phyloP scores from a whole-genome alignment of 1,284 basidiomycete genomes.

The Porogramme epimiltina region DNA sequence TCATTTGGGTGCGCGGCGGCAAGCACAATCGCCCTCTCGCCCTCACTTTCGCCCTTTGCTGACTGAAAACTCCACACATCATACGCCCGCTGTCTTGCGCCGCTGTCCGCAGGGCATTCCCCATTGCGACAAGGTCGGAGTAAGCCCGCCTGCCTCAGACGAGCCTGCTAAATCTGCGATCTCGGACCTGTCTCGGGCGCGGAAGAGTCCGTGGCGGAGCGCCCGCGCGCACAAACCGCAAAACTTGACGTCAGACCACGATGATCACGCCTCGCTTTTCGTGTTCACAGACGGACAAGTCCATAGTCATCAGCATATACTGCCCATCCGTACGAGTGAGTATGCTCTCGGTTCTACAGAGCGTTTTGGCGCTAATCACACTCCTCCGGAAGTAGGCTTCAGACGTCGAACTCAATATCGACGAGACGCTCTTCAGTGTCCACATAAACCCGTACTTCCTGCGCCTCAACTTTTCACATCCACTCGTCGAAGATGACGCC shows the following conservation, averaged over 20 bases:
- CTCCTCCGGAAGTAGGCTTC: constrained; percentile 56
- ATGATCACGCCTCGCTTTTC: constrained; percentile 85
- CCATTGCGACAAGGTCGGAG: too few species aligned
- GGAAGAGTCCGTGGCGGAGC: constrained; percentile 17
- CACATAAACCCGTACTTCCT: constrained; percentile 83
- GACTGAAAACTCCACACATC: too few species aligned
- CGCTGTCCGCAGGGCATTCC: too few species aligned
- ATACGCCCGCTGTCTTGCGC: too few species aligned
- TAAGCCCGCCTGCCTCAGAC: too few species aligned
- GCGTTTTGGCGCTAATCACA: constrained; percentile 4
- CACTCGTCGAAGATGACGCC: constrained; percentile 66
- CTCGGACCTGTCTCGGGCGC: constrained; percentile 13
- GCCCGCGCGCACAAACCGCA: constrained; percentile 13
- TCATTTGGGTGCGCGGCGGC: too few species aligned
- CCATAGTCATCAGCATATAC: constrained; percentile 65
- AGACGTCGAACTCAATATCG: constrained; percentile 77
- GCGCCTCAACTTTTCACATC: constrained; percentile 69
- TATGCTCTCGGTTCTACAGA: constrained; percentile 7
- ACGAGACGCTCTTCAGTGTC: constrained; percentile 68
- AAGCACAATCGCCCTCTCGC: too few species aligned
- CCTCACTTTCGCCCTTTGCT: too few species aligned
- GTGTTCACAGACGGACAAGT: constrained; percentile 66
- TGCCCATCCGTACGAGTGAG: constrained; percentile 79
- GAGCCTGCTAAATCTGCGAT: constrained; percentile 10
- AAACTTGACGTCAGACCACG: constrained; percentile 8